Base-by-base conservation (phyloP, 129 eudicot genomes). In the Flaveria sonorensis region DNA sequence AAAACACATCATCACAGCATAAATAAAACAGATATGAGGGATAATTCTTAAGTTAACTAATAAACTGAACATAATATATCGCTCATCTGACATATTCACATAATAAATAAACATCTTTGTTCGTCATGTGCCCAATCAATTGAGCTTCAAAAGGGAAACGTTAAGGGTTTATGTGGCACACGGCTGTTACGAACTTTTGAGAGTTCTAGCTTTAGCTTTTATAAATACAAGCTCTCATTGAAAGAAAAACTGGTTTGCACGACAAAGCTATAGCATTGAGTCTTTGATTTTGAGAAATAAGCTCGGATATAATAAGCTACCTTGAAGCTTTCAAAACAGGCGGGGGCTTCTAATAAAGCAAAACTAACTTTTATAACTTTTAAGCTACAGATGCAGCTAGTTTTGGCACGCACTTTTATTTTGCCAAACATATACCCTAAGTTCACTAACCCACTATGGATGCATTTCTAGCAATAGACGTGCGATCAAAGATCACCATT, bases 71-170 rank as follows among this genome's bases (percentile, higher is more conserved):
- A 8, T 9, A 53, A 53, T 7, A 18, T 40, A 71, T 71, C 63
- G 30, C 19, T 30, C 63, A 16, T 71, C 47, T 57, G 7, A 28
- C 28, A 71, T 71, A 59, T 59, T 23, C 23, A 39, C 40, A 26
- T 71, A 51, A 30, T 28, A 51, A 32, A 48, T 28, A 51, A 32
- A 48, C 46, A 51, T 71, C 62, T 71, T 71, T 51, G 63, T 30
- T 51, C n/a, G 51, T 71, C 20, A 14, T 71, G 28, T 21, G 64
- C 7, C 15, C 23, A 23, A 57, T 10, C 12, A 23, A 57, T 32
- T 18, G 9, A 23, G 19, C 14, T 57, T 57, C 16, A 57, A 57
- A 57, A 57, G 32, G 15, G 32, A 53, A 16, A 53, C 24, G n/a
- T 1, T 53, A 53, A 15, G 23, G 60, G 60, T 53, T 21, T 21